Percentiles rank a stretch among this genome's conserved stretches.
These are phyloP conservation scores for Strobilomyces confusus DNA, from an alignment of 768 basidiomycete species.

Conservation along the genomic window DNA sequence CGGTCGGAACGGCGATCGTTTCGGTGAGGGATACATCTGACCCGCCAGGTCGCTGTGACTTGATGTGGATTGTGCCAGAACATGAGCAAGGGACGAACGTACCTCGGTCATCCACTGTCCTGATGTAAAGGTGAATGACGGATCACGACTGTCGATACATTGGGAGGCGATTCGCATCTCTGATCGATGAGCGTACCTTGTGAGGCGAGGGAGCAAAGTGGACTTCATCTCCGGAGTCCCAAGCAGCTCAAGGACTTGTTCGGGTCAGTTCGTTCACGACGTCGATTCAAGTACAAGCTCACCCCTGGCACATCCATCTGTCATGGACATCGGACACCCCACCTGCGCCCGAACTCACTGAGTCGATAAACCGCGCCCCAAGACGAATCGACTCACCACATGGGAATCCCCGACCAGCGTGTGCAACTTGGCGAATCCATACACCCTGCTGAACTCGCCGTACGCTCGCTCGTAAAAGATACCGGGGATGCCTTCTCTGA, in stretches of 20 bases:
- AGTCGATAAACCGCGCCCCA: neutral
- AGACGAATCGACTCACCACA: slow-evolving; percentile 38
- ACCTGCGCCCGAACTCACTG: slow-evolving; percentile 36
- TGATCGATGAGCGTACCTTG: slow-evolving; percentile 40
- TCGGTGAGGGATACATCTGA: slow-evolving; percentile 76
- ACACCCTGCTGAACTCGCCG: slow-evolving; percentile 54
- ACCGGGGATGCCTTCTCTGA: slow-evolving; percentile 63
- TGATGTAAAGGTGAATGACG: slow-evolving; percentile 57
- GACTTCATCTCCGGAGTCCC: slow-evolving; percentile 59
- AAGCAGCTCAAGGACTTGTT: slow-evolving; percentile 56
- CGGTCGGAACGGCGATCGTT: slow-evolving; percentile 48
- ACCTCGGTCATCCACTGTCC: slow-evolving; percentile 89
- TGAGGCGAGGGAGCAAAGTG: slow-evolving; percentile 54
- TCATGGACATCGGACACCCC: slow-evolving; percentile 76
- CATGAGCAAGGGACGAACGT: neutral
- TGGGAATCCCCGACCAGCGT: slow-evolving; percentile 63
- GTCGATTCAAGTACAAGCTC: slow-evolving; percentile 3
- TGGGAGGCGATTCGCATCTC: neutral
- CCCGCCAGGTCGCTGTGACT: slow-evolving; percentile 57
- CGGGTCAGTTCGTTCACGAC: neutral
- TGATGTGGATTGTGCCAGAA: neutral
- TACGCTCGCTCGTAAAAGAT: slow-evolving; percentile 67
- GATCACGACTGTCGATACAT: slow-evolving; percentile 48
- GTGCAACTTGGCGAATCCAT: slow-evolving; percentile 62
- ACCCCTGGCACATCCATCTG: slow-evolving; percentile 70